Evolutionary conservation across 2,329 filamentous ascomycete species (phyloP), one percentile per base, ranked within the genome.

Genomic region (Triangularia setosa): DNA sequence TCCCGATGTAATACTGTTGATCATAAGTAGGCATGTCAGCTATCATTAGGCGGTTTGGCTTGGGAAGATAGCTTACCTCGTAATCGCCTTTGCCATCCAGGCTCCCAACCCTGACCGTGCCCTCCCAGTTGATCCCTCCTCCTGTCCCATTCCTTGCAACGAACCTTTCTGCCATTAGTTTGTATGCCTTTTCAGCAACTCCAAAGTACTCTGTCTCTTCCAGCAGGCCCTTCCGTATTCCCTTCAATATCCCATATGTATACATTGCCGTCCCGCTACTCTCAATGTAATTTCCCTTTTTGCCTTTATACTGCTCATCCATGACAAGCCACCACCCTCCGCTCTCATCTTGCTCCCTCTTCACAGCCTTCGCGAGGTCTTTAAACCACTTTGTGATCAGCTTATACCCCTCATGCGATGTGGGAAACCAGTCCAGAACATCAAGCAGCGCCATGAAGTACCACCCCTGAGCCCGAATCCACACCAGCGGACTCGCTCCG

Each of bases 301-400:
- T 69, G 1, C 78, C 79, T 0, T 80, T 78, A 62, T 82, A 80
- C 25, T 78, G 73, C 63, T 80, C 77, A 68, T 79, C 80, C 79
- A 87, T 83, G 53, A 87, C 76, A 60, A 86, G 74, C 81, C 83
- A 87, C 84, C 85, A 88, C 6, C 82, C 84, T 0, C 83, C 82
- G 4, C 72, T 76, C 11, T 69, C 68, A 62, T 83, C 80, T 23
- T 79, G 79, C 0, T 77, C 75, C 9, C 70, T 69, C 62, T 78
- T 77, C 1, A 84, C 66, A 0, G 79, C 80, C 0, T 75, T 68
- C 0, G 79, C 77, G 0, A 83, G 73, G 3, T 77, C 73, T 1
- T 73, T 71, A 27, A 81, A 78, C 68, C 81, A 79, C 4, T 70
- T 70, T 53, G 74, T 67, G 5, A 81, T 71, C 66, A 75, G 73